Evolutionary conservation across 176 grass and related monocot species (phyloP).

Genomic region (Bothriochloa decipiens): DNA sequence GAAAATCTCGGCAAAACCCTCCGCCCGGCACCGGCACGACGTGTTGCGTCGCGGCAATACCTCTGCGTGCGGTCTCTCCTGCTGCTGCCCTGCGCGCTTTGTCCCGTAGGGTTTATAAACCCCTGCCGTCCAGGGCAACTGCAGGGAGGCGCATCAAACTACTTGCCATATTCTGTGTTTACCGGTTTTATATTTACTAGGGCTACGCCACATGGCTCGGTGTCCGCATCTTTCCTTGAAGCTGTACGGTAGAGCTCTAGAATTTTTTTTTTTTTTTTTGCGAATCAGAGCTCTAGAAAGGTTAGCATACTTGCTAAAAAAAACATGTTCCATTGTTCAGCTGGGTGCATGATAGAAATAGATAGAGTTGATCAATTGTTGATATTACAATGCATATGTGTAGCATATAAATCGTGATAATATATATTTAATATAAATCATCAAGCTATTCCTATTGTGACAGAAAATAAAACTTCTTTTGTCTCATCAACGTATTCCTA

Average conservation of each 20-base stretch:
- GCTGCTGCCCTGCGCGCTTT: neutral
- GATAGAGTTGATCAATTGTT: neutral
- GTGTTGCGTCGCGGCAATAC: conserved; percentile 12
- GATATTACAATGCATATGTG: neutral
- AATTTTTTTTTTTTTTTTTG: too few species aligned
- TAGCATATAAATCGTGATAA: too few species aligned
- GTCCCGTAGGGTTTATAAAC: conserved; percentile 50
- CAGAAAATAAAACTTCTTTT: too few species aligned
- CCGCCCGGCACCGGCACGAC: conserved; percentile 35
- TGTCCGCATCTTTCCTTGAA: neutral
- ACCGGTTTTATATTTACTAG: neutral
- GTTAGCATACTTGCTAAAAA: neutral
- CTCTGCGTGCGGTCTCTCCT: too few species aligned
- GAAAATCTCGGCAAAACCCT: conserved; percentile 68
- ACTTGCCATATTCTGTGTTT: neutral
- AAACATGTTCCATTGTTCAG: neutral
- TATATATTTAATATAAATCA: too few species aligned
- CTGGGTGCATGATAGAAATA: neutral
- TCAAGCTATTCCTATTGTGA: neutral
- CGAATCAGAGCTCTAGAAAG: too few species aligned
- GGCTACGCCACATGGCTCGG: neutral
- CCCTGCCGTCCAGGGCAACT: neutral
- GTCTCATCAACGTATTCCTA: neutral
- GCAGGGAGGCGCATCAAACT: neutral
- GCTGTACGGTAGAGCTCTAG: neutral